Evolutionary conservation across 805 yeast genomes (phyloP), one percentile per base, ranked within the genome.

Genomic region (Deakozyma indianensis): DNA sequence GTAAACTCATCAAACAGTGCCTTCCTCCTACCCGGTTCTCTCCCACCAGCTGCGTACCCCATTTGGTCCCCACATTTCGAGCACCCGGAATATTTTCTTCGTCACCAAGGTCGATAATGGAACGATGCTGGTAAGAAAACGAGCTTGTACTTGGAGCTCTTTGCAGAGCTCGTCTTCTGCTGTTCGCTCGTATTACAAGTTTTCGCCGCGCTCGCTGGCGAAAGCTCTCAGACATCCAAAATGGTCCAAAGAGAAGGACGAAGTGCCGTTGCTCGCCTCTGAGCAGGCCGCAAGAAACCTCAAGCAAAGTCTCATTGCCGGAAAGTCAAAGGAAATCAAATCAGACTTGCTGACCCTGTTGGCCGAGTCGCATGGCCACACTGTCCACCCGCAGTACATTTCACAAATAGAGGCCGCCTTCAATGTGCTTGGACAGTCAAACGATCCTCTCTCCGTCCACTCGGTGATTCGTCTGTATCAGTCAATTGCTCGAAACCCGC

Each of bases 401-500:
- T 7, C 18, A 4, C 38, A 9, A 11, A n/a, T 32, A 4, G 38
- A 32, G 38, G 18, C 38, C 18, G 38, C 38, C 18, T 32, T 32
- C 38, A 32, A 32, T 32, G 7, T 32, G 38, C 18, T 32, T 5
- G 18, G 18, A 9, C 7, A 9, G 38, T 32, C 38, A 7, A 32
- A 32, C 7, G 18, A 32, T 32, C 7, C 18, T 9, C 18, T 32
- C 9, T 32, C 38, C 20, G 16, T n/a, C 5, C 20, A 32, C 7
- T 32, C 38, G 11, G 18, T 32, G 16, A n/a, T 32, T 11, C 18
- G 18, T 32, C 18, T 56, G 35, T 56, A 49, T 42, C 45, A 52
- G 3, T 45, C 51, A 7, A 46, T 50, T 1, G 49, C 46, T 4
- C 20, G 27, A 2, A 35, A 47, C 14, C 43, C 25, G 7, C 16